Evolutionary conservation across 1,284 basidiomycete species (phyloP), one percentile per base, ranked within the genome.

Genomic region (Ustilago hordei): DNA sequence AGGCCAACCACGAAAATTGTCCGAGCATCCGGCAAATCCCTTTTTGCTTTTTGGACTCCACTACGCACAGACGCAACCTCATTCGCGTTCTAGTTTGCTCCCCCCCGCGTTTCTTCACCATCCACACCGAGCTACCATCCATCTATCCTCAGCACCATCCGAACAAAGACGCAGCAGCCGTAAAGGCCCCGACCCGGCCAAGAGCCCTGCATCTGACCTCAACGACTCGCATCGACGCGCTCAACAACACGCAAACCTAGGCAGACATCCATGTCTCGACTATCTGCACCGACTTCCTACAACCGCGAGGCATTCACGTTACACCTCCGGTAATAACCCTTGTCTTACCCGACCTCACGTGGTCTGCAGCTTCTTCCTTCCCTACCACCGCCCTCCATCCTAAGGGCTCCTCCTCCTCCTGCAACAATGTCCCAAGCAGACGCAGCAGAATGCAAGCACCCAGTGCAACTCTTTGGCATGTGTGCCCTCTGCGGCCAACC

Each of bases 401-500:
- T 19, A 45, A 19, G 11, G 8, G n/a, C 43, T 17, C 53, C 31
- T 28, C 3, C 23, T 28, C 23, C 23, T 28, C 3, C 60, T 8
- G 48, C 28, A 59, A 55, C 38, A 52, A 73, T 68, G 65, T 63
- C 64, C 8, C 43, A 45, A 45, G 43, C 19, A 35, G 48, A 64
- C 35, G 57, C 67, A 58, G 61, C 67, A 58, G 61, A 53, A 45
- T 99, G 95, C 88, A 94, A 93, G 59, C 95, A 99, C 87, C 93
- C 93, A 56, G 92, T 96, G 78, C 95, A 98, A 87, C 89, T 96
- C 67, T 91, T 92, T 43, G 96, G 96, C 1, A 89, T 98, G 69
- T 99, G 95, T 85, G 95, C 93, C 2, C 87, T 96, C 36, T 99
- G 95, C 85, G 95, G 95, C 43, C 94, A 93, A 87, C 94, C 97